These are phyloP conservation scores for Fistulinella cinereoalba DNA, from an alignment of 1,284 basidiomycete species.

Conservation along the genomic window DNA sequence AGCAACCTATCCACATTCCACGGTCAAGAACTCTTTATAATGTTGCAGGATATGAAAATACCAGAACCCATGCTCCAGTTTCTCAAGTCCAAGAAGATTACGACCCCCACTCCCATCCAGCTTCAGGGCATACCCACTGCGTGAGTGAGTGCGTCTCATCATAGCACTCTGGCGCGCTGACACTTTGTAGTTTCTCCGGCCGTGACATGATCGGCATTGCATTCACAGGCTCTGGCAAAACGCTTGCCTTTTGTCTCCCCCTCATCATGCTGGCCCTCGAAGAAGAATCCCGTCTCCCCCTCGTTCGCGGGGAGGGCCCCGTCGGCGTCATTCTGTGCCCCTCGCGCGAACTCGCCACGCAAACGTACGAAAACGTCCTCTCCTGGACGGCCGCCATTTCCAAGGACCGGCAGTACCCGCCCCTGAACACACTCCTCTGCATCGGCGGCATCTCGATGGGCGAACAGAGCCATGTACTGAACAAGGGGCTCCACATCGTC, in stretches of 20 bases:
- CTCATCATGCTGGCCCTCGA: slow-evolving; percentile 95
- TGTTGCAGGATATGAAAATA: slow-evolving; percentile 91
- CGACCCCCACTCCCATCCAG: slow-evolving; percentile 91
- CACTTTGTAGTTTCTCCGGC: slow-evolving; percentile 66
- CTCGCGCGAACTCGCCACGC: slow-evolving; percentile 89
- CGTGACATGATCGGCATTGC: slow-evolving; percentile 95
- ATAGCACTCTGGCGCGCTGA: slow-evolving; percentile 6
- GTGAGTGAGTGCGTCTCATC: slow-evolving; percentile 43
- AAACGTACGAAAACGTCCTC: slow-evolving; percentile 93
- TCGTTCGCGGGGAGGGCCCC: slow-evolving; percentile 91
- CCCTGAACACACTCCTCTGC: slow-evolving; percentile 84
- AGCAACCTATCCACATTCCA: slow-evolving; percentile 24
- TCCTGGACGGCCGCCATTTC: slow-evolving; percentile 82
- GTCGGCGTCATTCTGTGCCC: slow-evolving; percentile 95
- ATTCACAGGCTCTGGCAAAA: slow-evolving; percentile 93
- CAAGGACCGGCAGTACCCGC: slow-evolving; percentile 80
- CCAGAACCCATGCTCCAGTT: slow-evolving; percentile 81
- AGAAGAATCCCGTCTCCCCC: slow-evolving; percentile 88
- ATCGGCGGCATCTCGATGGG: slow-evolving; percentile 99
- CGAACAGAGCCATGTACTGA: slow-evolving; percentile 88
- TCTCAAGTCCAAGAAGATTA: slow-evolving; percentile 83
- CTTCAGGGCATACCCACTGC: slow-evolving; percentile 95
- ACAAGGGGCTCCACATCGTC: slow-evolving; percentile 91
- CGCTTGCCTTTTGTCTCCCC: slow-evolving; percentile 87
- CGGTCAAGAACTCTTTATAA: slow-evolving; percentile 14